Evolutionary conservation across 768 basidiomycete genomes (phyloP), one percentile per base, ranked within the genome.

Genomic region (Lactarius psammicola): DNA sequence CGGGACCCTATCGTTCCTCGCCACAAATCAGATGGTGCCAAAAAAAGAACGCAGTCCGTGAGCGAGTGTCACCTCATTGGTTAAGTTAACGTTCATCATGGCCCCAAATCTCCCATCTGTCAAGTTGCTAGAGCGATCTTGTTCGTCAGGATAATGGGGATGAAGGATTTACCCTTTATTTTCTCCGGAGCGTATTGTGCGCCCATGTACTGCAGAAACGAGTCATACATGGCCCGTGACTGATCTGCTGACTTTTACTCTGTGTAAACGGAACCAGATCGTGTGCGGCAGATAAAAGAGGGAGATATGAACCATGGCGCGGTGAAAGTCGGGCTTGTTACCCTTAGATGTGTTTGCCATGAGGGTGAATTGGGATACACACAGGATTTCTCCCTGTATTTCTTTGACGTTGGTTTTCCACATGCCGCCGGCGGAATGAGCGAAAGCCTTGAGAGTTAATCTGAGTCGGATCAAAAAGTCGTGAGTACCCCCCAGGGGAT

Each of bases 321-420:
- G 84, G 76, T 95, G 95, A 71, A 98, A 98, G 75, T 97, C 94
- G 17, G 91, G 91, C 72, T 95, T 94, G 74, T 81, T 90, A 31
- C 94, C 94, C 75, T 97, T 97, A 60, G 82, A 80, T 20, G 93
- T 94, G 65, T 89, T 89, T 28, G 94, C 91, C 73, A 95, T 76
- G 31, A 99, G 81, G 2, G 95, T 95, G 75, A 97, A 96, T 71
- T 98, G 96, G 1, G 95, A 95, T 18, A 95, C 94, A 71, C 95
- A 98, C 4, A 98, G 84, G 15, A 99, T 83, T 59, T 96, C 94
- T 53, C 94, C 95, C 28, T 85, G 84, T 28, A 97, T 84, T 69
- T 98, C 95, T 76, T 87, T 90, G 56, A 98, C 89, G 72, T 80
- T 92, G 26, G 82, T 77, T 76, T 92, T 95, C 96, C 96, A 98